A percentile compares a stretch with the other conserved stretches of the same genome.
Conservation (phyloP, 1,284 basidiomycete species). For the Trametes versicolor region DNA sequence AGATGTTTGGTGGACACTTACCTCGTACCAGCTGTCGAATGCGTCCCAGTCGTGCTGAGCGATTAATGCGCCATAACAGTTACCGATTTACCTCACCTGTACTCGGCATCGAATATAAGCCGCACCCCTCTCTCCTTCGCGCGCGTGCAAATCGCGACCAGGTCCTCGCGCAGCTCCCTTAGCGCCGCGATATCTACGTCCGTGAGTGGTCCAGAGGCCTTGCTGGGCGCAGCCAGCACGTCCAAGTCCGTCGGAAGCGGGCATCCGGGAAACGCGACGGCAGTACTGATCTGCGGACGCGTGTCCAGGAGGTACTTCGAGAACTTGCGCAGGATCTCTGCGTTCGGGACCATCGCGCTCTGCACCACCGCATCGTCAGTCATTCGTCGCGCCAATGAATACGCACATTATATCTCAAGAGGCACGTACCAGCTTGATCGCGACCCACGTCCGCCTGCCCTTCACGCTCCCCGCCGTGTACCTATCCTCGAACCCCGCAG, state of each 20-base stretch:
- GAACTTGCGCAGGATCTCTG: constrained; percentile 61
- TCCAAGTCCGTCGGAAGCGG: constrained; percentile 61
- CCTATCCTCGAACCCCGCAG: constrained; percentile 82
- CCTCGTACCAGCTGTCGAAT: constrained; percentile 72
- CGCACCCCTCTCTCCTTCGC: constrained; percentile 70
- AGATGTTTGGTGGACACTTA: constrained; percentile 26
- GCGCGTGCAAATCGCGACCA: constrained; percentile 60
- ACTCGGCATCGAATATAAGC: constrained; percentile 86
- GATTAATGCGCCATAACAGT: not conserved
- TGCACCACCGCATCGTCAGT: constrained; percentile 36
- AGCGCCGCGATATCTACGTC: constrained; percentile 67
- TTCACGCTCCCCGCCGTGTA: constrained; percentile 42
- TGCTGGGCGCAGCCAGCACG: constrained; percentile 45
- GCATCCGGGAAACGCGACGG: constrained; percentile 73
- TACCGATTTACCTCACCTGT: constrained; percentile 56
- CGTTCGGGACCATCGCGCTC: constrained; percentile 70
- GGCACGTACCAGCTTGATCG: constrained; percentile 76
- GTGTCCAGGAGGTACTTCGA: constrained; percentile 61
- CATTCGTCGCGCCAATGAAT: too few relatives aligned
- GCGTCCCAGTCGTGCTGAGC: not conserved
- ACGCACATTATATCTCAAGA: not conserved
- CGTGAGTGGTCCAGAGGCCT: constrained; percentile 46
- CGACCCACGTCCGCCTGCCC: constrained; percentile 78
- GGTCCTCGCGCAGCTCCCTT: constrained; percentile 65
- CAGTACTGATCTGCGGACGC: constrained; percentile 42